A percentile compares a stretch with the other conserved stretches of the same genome.
phyloP scores from a whole-genome alignment of 306 rosid species.

The Betula pendula region DNA sequence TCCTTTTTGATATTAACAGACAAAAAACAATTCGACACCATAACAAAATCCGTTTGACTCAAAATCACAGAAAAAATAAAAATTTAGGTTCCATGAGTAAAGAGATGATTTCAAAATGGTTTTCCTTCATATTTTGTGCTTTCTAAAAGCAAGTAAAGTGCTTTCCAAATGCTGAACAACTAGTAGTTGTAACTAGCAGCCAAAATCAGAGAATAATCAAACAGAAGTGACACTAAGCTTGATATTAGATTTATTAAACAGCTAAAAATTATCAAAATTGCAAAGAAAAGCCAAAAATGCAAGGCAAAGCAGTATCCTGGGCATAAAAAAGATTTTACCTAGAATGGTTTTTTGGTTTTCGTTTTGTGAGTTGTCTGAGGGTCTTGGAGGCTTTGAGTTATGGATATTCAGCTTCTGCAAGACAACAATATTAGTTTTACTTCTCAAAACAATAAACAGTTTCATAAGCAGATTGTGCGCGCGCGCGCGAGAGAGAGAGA shows the following conservation, averaged over 20 bases:
- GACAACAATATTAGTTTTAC: slow-evolving; percentile 6
- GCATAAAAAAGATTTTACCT: slow-evolving; percentile 38
- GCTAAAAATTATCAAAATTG: not conserved
- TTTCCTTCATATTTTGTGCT: not conserved
- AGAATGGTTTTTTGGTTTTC: slow-evolving; percentile 42
- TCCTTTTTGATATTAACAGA: too few species aligned
- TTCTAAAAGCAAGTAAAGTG: not conserved
- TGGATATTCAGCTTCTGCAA: slow-evolving; percentile 61
- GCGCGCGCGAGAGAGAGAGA: not conserved
- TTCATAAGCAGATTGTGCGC: not conserved
- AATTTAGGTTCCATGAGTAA: not conserved
- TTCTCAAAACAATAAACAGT: not conserved
- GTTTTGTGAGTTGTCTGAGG: slow-evolving; percentile 28
- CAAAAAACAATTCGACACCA: not conserved
- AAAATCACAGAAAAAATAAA: not conserved
- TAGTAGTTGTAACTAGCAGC: not conserved
- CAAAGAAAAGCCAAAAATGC: slow-evolving; percentile 10
- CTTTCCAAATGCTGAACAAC: slow-evolving; percentile 1
- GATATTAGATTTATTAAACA: not conserved
- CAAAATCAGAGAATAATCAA: not conserved
- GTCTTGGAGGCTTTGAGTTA: slow-evolving; percentile 45
- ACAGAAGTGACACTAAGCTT: not conserved
- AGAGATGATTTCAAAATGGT: not conserved
- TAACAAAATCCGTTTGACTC: not conserved
- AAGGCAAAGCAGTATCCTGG: not conserved